These are phyloP conservation scores for Dioscorea cayenensis DNA, from an alignment of 116 monocot species.

Conservation along the genomic window DNA sequence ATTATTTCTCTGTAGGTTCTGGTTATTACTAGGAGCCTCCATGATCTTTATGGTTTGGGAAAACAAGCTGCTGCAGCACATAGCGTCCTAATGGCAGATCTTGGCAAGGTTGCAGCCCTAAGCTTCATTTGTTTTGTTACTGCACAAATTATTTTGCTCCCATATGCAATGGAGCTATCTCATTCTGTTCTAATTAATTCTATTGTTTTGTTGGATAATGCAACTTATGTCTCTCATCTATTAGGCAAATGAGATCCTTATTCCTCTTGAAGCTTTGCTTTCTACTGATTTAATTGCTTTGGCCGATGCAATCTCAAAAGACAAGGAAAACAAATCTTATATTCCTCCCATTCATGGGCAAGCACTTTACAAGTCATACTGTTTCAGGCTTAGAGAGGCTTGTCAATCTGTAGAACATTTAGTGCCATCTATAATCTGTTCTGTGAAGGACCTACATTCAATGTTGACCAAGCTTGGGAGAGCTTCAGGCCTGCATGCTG, in stretches of 20 bases:
- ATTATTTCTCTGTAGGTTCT: slow-evolving; percentile 50
- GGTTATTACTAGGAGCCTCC: slow-evolving; percentile 77
- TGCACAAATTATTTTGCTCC: too few species aligned
- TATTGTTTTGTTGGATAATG: background rate
- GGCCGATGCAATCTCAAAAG: slow-evolving; percentile 39
- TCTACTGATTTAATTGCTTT: slow-evolving; percentile 52
- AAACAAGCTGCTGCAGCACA: slow-evolving; percentile 75
- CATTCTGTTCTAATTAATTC: background rate
- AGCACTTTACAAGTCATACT: slow-evolving; percentile 72
- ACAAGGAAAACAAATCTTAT: slow-evolving; percentile 37
- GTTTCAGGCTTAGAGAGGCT: slow-evolving; percentile 52
- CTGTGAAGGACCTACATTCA: slow-evolving; percentile 56
- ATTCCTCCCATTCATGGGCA: slow-evolving; percentile 63
- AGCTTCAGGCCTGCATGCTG: slow-evolving; percentile 71
- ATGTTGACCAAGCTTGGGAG: slow-evolving; percentile 77
- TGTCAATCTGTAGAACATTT: slow-evolving; percentile 49
- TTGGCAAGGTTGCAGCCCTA: slow-evolving; percentile 74
- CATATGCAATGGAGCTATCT: too few species aligned
- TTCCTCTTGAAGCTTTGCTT: slow-evolving; percentile 79
- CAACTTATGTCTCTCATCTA: background rate
- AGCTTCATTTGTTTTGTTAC: background rate
- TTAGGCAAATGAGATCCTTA: slow-evolving; percentile 64
- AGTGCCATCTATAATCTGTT: slow-evolving; percentile 48
- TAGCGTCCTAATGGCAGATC: slow-evolving; percentile 47
- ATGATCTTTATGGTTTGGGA: slow-evolving; percentile 72